Conservation (phyloP, 306 rosid genomes). For the Bauhinia variegata region DNA sequence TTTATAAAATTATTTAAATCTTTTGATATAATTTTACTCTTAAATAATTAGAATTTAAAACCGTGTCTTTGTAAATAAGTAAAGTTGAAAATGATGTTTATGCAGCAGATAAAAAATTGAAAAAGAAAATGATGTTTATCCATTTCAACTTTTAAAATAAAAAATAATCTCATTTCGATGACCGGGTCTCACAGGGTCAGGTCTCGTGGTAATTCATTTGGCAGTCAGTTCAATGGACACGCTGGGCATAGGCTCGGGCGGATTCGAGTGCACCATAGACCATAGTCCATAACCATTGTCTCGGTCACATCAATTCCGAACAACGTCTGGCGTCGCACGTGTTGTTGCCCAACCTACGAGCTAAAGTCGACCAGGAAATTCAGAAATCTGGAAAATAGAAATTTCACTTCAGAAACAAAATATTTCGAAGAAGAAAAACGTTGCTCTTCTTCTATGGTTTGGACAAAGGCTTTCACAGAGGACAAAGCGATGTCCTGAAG, state of each 20-base stretch:
- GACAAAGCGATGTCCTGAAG: constrained; percentile 46
- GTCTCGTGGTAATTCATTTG: too few species aligned
- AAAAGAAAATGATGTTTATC: too few species aligned
- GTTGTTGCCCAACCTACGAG: constrained; percentile 42
- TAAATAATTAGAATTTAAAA: too few species aligned
- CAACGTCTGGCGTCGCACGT: constrained; percentile 54
- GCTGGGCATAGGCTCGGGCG: constrained; percentile 26
- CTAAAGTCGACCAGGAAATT: constrained; percentile 29
- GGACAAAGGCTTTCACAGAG: constrained; percentile 40
- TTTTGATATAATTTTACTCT: too few species aligned
- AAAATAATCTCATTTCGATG: too few species aligned
- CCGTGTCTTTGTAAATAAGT: too few species aligned
- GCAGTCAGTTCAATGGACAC: neutral
- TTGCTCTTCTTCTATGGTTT: constrained; percentile 37
- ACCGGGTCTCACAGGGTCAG: neutral
- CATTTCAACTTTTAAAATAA: too few species aligned
- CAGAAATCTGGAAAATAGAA: neutral
- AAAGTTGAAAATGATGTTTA: too few species aligned
- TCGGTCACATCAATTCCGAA: constrained; percentile 25
- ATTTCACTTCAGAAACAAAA: constrained; percentile 21
- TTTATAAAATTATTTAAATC: too few species aligned
- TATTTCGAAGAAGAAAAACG: constrained; percentile 34
- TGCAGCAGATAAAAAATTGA: too few species aligned
- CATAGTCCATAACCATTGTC: neutral
- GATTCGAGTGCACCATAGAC: constrained; percentile 27